These are phyloP conservation scores for Tagetes erecta DNA, from an alignment of 129 eudicot genomes.

Conservation along the genomic window DNA sequence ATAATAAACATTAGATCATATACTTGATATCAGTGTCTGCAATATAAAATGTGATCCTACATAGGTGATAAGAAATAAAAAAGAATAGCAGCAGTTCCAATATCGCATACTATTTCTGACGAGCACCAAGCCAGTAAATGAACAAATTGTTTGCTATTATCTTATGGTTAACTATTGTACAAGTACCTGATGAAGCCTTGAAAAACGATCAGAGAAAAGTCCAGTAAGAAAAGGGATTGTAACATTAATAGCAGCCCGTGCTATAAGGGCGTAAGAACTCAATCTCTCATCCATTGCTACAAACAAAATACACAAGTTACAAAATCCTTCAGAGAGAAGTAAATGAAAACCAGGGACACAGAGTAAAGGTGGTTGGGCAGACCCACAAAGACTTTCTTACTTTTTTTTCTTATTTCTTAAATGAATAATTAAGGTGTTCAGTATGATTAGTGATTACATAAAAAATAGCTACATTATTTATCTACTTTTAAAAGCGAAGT, in stretches of 20 bases:
- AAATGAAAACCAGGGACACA: slow-evolving; percentile 19
- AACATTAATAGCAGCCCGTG: slow-evolving; percentile 74
- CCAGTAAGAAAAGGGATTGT: slow-evolving; percentile 72
- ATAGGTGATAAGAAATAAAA: slow-evolving; percentile 15
- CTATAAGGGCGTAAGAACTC: slow-evolving; percentile 91
- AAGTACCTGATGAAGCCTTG: slow-evolving; percentile 84
- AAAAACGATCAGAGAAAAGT: slow-evolving; percentile 70
- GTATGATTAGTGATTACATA: not conserved
- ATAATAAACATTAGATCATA: not conserved
- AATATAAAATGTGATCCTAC: not conserved
- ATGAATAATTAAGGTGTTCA: not conserved
- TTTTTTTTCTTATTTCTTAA: not conserved
- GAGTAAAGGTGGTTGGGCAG: slow-evolving; percentile 1
- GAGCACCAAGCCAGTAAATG: slow-evolving; percentile 1
- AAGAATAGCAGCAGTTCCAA: not conserved
- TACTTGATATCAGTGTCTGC: not conserved
- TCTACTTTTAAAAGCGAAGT: not conserved
- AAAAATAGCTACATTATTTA: not conserved
- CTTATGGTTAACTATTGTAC: not conserved
- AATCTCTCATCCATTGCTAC: slow-evolving; percentile 97
- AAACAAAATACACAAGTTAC: slow-evolving; percentile 25
- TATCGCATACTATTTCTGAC: slow-evolving; percentile 1
- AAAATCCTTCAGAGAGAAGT: slow-evolving; percentile 18
- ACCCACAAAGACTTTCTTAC: not conserved
- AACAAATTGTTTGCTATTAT: slow-evolving; percentile 4